Evolutionary conservation across 768 basidiomycete species (phyloP), one percentile per base, ranked within the genome.

Genomic region (Exidia glandulosa): DNA sequence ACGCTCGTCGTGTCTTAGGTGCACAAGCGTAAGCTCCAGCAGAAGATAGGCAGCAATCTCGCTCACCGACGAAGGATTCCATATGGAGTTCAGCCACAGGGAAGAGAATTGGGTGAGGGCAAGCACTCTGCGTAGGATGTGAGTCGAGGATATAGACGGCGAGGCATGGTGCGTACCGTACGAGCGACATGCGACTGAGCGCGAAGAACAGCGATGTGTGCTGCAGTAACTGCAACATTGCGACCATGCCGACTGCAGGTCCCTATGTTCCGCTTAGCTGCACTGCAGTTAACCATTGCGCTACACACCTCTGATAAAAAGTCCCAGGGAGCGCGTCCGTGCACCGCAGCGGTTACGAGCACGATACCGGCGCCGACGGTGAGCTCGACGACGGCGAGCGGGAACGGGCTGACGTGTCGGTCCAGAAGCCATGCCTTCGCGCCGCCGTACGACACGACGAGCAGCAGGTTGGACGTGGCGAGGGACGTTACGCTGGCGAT

Each of bases 341-440:
- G 82, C 78, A 23, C 81, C 83, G 58, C 88, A 65, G n/a, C 81
- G 85, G n/a, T 82, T 86, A 64, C 83, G 82, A 2, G 85, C 86
- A 57, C 57, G 45, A 54, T 27, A 16, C 48, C 32, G 30, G 57
- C 61, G 6, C 55, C 61, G 32, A 55, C 45, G 45, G 45, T 30
- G 14, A 90, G 74, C 56, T 88, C 78, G 62, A 87, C 75, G 74
- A 90, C 84, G 33, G 86, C 75, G 14, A 88, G 76, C 89, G 88
- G 90, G 66, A 89, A 85, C 9, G 86, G 79, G 6, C 85, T 84
- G 25, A 85, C 80, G 68, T 88, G 84, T 37, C 79, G 78, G 19
- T 81, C 75, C 54, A 90, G 71, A 6, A 90, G 71, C 74, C 82
- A 81, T 65, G 84, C 85, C 72, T 87, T 88, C 56, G 81, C 77